A percentile compares a stretch with the other conserved stretches of the same genome.
Conservation (phyloP, 2,329 filamentous ascomycete genomes). For the Colletotrichum siamense region DNA sequence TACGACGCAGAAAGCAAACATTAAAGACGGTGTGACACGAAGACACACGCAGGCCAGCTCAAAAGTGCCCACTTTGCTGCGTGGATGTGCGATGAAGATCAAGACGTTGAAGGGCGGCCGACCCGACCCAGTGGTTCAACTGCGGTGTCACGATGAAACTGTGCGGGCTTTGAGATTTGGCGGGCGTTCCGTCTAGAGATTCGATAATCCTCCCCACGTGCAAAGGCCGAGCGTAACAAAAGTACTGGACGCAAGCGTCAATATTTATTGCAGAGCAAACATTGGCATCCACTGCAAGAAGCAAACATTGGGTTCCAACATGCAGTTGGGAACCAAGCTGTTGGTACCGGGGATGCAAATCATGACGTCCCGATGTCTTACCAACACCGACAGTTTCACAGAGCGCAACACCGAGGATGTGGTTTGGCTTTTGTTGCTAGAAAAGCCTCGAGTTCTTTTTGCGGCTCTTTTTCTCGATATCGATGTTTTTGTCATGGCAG, state of each 20-base stretch:
- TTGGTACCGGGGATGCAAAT: background rate
- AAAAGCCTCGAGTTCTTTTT: background rate
- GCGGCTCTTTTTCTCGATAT: background rate
- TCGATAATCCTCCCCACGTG: background rate
- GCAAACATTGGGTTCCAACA: background rate
- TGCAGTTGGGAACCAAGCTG: background rate
- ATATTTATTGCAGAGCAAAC: background rate
- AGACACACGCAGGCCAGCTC: background rate
- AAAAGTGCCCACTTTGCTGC: background rate
- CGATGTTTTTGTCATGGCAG: background rate
- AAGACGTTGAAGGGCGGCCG: background rate
- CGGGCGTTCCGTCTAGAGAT: background rate
- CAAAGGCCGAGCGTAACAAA: background rate
- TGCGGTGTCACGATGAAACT: background rate
- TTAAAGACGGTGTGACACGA: background rate
- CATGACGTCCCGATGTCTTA: background rate
- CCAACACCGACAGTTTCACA: background rate
- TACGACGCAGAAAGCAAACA: background rate
- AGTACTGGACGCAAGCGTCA: background rate
- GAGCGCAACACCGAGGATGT: background rate
- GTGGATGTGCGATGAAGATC: background rate
- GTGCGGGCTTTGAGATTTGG: background rate
- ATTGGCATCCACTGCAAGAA: background rate
- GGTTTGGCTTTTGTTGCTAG: background rate
- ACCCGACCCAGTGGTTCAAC: background rate